Evolutionary conservation across 306 rosid genomes (phyloP).

Genomic region (Hylodesmum podocarpum): DNA sequence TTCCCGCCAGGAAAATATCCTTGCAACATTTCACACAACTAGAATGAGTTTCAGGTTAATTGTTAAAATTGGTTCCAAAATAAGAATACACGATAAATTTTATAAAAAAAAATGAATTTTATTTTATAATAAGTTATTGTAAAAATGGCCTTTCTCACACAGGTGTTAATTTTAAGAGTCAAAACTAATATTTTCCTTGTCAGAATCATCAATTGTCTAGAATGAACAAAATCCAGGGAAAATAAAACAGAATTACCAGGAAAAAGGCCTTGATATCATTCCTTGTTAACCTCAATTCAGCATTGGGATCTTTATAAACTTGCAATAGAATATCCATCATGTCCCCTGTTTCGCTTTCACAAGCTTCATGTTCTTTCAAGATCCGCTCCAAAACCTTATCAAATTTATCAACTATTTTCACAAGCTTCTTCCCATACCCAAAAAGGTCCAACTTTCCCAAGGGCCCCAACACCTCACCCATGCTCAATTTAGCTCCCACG

Average conservation of each 20-base stretch:
- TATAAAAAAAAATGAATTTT: neutral
- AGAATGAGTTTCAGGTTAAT: neutral
- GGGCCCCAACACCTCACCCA: conserved; percentile 67
- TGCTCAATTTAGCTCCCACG: conserved; percentile 53
- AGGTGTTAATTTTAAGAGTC: too few species aligned
- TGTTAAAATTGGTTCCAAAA: too few species aligned
- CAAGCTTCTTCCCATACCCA: conserved; percentile 51
- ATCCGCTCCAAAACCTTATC: conserved; percentile 56
- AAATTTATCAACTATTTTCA: conserved; percentile 27
- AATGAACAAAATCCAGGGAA: neutral
- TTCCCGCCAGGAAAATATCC: conserved; percentile 54
- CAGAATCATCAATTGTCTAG: too few species aligned
- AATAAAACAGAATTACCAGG: conserved; percentile 43
- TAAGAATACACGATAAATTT: neutral
- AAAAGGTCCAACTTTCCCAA: conserved; percentile 58
- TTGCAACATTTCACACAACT: neutral
- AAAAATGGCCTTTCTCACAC: too few species aligned
- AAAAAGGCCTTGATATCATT: conserved; percentile 65
- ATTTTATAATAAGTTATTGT: too few species aligned
- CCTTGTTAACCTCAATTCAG: conserved; percentile 51
- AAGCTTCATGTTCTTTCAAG: conserved; percentile 51
- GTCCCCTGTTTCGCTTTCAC: conserved; percentile 17
- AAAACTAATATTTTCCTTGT: too few species aligned
- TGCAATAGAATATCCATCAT: conserved; percentile 62
- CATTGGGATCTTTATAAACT: conserved; percentile 43